Conservation (phyloP, 257 asterid species). For the Vinca minor region DNA sequence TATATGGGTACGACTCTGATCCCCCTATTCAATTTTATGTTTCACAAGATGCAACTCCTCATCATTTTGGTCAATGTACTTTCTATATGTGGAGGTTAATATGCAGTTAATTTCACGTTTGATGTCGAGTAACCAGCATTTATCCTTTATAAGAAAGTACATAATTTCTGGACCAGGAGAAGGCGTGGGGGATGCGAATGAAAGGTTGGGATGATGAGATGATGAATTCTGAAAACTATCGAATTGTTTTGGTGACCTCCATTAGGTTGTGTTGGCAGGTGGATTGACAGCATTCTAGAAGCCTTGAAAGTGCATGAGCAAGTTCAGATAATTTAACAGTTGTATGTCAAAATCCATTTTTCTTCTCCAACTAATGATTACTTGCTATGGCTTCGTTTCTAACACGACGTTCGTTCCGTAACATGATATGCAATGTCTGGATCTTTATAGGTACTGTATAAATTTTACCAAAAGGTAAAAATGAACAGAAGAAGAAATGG, state of each 20-base stretch:
- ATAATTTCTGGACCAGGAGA: too few species aligned
- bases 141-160: too few species aligned
- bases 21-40: background rate
- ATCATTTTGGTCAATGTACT: too few species aligned
- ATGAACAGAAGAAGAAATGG: too few species aligned
- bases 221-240: too few species aligned
- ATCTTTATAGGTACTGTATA: too few species aligned
- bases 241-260: background rate
- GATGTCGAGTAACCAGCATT: background rate
- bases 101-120: background rate
- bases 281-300: conserved; percentile 61
- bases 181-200: too few species aligned
- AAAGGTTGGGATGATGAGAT: too few species aligned
- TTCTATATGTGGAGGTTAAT: background rate
- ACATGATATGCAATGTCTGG: background rate
- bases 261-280: conserved; percentile 32
- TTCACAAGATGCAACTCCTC: background rate
- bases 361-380: background rate
- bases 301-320: conserved; percentile 45
- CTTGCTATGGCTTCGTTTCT: background rate
- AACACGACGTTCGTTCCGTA: background rate
- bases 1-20: conserved; percentile 61
- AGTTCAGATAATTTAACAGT: conserved; percentile 33
- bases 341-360: conserved; percentile 2
- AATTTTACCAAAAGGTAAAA: too few species aligned